These are phyloP conservation scores for Dioscorea zingiberensis DNA, from an alignment of 106 monocot species.

Conservation along the genomic window DNA sequence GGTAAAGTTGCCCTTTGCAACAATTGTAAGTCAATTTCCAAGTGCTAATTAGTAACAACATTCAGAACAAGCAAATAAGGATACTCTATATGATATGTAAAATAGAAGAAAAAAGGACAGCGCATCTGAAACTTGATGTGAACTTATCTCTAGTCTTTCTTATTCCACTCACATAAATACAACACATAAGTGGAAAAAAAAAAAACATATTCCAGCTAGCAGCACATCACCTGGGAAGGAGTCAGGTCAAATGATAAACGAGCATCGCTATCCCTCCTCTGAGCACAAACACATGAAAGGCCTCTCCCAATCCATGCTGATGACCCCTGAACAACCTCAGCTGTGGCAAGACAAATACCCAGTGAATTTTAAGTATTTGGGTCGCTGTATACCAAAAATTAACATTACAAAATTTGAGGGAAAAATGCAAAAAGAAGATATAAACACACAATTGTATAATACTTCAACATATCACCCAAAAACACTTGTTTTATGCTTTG, in stretches of 20 bases:
- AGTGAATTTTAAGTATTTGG: neutral
- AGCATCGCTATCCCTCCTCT: conserved; percentile 69
- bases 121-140: neutral
- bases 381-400: too few relatives aligned
- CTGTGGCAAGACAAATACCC: conserved; percentile 20
- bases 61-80: neutral
- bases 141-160: too few relatives aligned
- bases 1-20: too few relatives aligned
- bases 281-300: conserved; percentile 92
- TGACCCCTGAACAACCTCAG: conserved; percentile 70
- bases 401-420: neutral
- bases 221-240: conserved; percentile 54
- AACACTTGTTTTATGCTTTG: too few relatives aligned
- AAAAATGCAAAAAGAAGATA: neutral
- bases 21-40: too few relatives aligned
- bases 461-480: neutral
- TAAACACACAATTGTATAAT: neutral
- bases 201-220: neutral
- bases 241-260: conserved; percentile 77
- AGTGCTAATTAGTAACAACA: neutral
- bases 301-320: conserved; percentile 94
- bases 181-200: too few relatives aligned
- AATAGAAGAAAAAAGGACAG: neutral
- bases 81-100: neutral
- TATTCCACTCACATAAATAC: too few relatives aligned